Evolutionary conservation across 768 basidiomycete genomes (phyloP), one percentile per base, ranked within the genome.

Genomic region (Leccinum barrowsii): DNA sequence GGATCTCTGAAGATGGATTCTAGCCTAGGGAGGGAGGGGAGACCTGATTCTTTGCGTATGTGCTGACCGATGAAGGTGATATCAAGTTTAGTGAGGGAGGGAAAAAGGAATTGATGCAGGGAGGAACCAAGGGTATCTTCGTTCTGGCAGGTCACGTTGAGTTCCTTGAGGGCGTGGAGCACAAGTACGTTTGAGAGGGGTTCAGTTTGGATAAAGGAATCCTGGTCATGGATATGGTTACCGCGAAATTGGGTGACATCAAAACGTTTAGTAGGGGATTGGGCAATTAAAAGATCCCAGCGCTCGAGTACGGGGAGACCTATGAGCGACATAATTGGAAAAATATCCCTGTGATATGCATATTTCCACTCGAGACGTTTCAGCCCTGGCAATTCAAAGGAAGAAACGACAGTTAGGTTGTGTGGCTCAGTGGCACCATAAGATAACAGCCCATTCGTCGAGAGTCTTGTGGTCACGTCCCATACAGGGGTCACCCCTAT

Each of bases 1-100:
- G 83, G 82, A 68, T 85, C 82, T 54, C 79, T 78, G 65, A 85
- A 82, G 57, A 85, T 73, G 37, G 72, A 76, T 67, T 83, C 81
- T 28, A 82, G 74, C 30, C 78, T 76, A 40, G 80, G 80, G 54
- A 85, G 70, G 6, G 63, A 53, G 13, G 79, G 77, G 13, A 64
- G 17, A 22, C 55, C 58, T 44, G 65, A 52, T 42, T 62, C 65
- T 59, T 63, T 67, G 49, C 63, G 65, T 32, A 55, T 51, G 24
- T 65, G 64, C 19, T 65, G 67, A 54, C 74, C 76, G 50, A 75
- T 61, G 53, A 78, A 77, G 40, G 75, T 69, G 53, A 84, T 66
- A 55, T 79, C 79, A 54, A 82, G 71, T 51, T 74, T 77, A 63
- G 77, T 67, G 49, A 83, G 76, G 46, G 65, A 65, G 2, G 81